Evolutionary conservation across 768 basidiomycete genomes (phyloP).

Genomic region (Candolleomyces eurysporus): DNA sequence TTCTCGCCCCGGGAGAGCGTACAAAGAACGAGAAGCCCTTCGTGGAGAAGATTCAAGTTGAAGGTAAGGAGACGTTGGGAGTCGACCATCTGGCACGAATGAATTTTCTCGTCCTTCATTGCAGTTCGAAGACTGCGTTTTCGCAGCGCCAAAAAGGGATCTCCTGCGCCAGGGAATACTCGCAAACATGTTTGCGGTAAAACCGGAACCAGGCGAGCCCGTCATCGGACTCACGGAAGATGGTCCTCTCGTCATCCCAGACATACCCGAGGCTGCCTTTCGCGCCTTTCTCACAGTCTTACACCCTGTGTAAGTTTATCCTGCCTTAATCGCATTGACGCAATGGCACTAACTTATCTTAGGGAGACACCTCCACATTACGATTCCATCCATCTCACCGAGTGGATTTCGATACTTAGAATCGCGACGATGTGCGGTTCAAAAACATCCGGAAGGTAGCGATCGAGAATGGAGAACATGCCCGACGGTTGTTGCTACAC

Average conservation of each 20-base stretch:
- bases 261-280: background rate
- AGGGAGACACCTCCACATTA: background rate
- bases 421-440: slow-evolving; percentile 31
- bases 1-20: no score
- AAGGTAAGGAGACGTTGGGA: no score
- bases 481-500: background rate
- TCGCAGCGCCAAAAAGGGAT: background rate
- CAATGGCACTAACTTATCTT: background rate
- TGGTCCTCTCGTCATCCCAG: background rate
- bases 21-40: no score
- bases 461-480: slow-evolving; percentile 16
- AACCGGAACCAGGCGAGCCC: background rate
- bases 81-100: no score
- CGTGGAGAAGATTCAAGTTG: no score
- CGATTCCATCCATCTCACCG: background rate
- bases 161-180: background rate
- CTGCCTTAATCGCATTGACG: background rate
- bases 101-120: no score
- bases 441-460: slow-evolving; percentile 19
- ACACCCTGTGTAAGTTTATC: background rate
- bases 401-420: slow-evolving; percentile 31
- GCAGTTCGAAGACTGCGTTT: background rate
- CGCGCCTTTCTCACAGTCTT: background rate
- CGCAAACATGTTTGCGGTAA: background rate
- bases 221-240: background rate